A percentile compares a stretch with the other conserved stretches of the same genome.
Conservation (phyloP, 768 basidiomycete genomes). For the Artomyces pyxidatus region DNA sequence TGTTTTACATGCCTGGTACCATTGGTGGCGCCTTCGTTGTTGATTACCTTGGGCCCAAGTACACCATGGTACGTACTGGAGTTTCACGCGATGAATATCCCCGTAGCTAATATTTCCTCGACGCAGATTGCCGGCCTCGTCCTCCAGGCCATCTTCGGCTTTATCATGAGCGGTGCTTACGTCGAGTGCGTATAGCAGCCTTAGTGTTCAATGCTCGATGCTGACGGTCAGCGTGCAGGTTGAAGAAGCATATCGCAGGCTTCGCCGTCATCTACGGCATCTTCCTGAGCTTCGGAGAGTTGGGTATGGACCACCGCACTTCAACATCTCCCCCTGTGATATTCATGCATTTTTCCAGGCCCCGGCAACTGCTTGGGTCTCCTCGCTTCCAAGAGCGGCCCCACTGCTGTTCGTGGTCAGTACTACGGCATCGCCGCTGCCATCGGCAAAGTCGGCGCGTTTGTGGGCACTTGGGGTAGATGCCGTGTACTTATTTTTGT, state of each 20-base stretch:
- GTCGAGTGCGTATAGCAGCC: conserved; percentile 27
- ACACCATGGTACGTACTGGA: conserved; percentile 53
- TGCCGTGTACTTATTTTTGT: conserved; percentile 1
- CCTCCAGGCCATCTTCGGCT: conserved; percentile 66
- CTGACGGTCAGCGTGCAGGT: conserved; percentile 23
- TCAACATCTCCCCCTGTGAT: too few relatives aligned
- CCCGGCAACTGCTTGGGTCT: conserved; percentile 85
- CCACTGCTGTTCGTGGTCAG: conserved; percentile 80
- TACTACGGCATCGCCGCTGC: conserved; percentile 86
- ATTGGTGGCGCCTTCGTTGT: conserved; percentile 67
- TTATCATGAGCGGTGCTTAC: conserved; percentile 87
- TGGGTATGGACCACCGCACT: conserved; percentile 45
- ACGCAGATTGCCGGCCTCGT: conserved; percentile 61
- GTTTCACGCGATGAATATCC: not conserved
- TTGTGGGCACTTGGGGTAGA: conserved; percentile 75
- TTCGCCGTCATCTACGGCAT: conserved; percentile 88
- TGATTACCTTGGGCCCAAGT: conserved; percentile 69
- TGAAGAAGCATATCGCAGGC: conserved; percentile 58
- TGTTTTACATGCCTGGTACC: conserved; percentile 68
- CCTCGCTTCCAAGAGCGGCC: conserved; percentile 76
- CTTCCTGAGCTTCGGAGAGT: conserved; percentile 84
- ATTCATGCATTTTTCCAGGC: conserved; percentile 27
- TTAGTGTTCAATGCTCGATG: not conserved
- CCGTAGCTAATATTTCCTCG: conserved; percentile 1
- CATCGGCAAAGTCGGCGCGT: conserved; percentile 78